Evolutionary conservation across 2,329 filamentous ascomycete genomes (phyloP).

Genomic region (Beauveria scarabaeidicola): DNA sequence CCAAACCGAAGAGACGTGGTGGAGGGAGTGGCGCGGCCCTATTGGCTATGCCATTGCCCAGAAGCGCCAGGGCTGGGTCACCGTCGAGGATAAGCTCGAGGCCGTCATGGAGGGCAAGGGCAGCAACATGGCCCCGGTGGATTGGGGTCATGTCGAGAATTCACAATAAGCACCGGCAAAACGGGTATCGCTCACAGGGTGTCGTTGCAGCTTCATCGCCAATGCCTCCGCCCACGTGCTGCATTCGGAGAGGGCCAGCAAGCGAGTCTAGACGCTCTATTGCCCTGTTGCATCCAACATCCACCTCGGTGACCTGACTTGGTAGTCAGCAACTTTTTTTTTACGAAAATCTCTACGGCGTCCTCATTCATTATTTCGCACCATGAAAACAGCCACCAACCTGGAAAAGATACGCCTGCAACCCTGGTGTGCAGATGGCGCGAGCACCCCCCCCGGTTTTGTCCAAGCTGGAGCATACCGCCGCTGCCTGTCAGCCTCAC

Average conservation of each 20-base stretch:
- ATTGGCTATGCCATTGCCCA: conserved; percentile 37
- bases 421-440: neutral
- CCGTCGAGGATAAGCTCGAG: conserved; percentile 46
- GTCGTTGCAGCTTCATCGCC: neutral
- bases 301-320: neutral
- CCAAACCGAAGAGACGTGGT: conserved; percentile 50
- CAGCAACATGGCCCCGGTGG: conserved; percentile 26
- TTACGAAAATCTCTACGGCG: neutral
- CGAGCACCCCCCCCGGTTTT: neutral
- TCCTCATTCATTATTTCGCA: no score
- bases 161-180: no score
- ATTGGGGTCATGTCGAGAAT: conserved; percentile 30
- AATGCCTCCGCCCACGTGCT: conserved; percentile 1
- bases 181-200: neutral
- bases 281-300: neutral
- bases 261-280: neutral
- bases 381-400: neutral
- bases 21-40: conserved; percentile 30
- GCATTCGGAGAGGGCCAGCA: neutral
- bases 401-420: neutral
- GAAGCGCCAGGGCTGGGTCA: conserved; percentile 34
- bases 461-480: conserved; percentile 1
- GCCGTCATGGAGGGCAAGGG: conserved; percentile 42
- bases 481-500: neutral
- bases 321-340: neutral